A percentile compares a stretch with the other conserved stretches of the same genome.
Evolutionary conservation across 352 stramenopile genomes (phyloP).

Genomic region (Phytophthora pisi): DNA sequence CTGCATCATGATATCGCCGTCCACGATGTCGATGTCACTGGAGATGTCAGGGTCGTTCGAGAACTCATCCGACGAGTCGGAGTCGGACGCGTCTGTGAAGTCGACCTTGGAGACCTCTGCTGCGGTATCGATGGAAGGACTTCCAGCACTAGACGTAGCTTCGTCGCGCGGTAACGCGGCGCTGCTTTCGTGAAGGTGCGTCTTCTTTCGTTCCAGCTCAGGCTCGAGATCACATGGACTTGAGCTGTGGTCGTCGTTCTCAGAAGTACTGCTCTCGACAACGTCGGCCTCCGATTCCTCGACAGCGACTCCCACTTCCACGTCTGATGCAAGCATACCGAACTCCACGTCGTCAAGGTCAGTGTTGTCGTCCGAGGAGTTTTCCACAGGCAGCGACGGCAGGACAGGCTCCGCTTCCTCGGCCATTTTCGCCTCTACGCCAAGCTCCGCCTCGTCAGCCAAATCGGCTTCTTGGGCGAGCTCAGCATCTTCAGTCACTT

Average conservation of each 20-base stretch:
- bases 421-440: slow-evolving; percentile 4
- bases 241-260: slow-evolving; percentile 17
- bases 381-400: slow-evolving; percentile 16
- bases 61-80: slow-evolving; percentile 45
- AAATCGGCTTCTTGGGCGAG: slow-evolving; percentile 19
- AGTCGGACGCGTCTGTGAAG: slow-evolving; percentile 28
- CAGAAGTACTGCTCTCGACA: slow-evolving; percentile 18
- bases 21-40: slow-evolving; percentile 60
- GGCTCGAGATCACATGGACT: slow-evolving; percentile 41
- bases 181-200: slow-evolving; percentile 3
- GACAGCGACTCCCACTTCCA: slow-evolving; percentile 39
- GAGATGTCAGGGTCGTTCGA: slow-evolving; percentile 54
- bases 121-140: slow-evolving; percentile 12
- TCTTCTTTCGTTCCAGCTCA: slow-evolving; percentile 31
- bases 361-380: slow-evolving; percentile 11
- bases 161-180: slow-evolving; percentile 15
- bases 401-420: slow-evolving; percentile 24
- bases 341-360: slow-evolving; percentile 41
- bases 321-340: slow-evolving; percentile 40
- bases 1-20: slow-evolving; percentile 59
- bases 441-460: slow-evolving; percentile 23
- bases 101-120: slow-evolving; percentile 30
- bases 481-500: slow-evolving; percentile 16
- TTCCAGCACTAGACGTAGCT: slow-evolving; percentile 1
- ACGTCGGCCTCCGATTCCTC: slow-evolving; percentile 33